phyloP scores from a whole-genome alignment of 768 basidiomycete species.

The Austroboletus eburneus region DNA sequence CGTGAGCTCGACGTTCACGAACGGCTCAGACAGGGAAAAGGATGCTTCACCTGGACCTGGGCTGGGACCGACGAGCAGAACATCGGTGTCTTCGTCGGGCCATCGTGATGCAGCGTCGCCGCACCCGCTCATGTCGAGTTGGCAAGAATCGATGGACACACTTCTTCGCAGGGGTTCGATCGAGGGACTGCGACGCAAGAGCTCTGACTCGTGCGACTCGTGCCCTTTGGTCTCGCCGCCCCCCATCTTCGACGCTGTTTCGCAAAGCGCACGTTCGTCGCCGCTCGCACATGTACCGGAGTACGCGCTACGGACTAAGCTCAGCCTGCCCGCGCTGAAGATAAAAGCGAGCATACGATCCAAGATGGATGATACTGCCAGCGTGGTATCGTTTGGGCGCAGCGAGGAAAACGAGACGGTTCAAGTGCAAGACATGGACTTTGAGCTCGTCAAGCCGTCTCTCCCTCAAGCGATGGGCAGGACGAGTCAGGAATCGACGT shows the following conservation, averaged over 20 bases:
- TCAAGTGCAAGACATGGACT: constrained; percentile 79
- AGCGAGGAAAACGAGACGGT: constrained; percentile 49
- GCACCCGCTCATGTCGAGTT: constrained; percentile 8
- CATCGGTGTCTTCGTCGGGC: constrained; percentile 14
- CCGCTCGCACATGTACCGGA: constrained; percentile 31
- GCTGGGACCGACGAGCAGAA: background rate
- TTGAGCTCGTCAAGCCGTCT: constrained; percentile 69
- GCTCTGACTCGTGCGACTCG: constrained; percentile 29
- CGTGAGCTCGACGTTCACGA: constrained; percentile 10
- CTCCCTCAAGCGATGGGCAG: constrained; percentile 40
- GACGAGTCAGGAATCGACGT: constrained; percentile 52
- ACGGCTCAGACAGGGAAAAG: constrained; percentile 17
- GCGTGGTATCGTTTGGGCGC: constrained; percentile 17
- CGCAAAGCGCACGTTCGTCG: constrained; percentile 26
- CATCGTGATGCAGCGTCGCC: constrained; percentile 10
- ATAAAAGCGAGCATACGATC: constrained; percentile 31
- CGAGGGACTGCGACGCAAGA: constrained; percentile 18
- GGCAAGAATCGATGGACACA: constrained; percentile 17
- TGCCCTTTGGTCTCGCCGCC: constrained; percentile 40
- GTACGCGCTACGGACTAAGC: constrained; percentile 49
- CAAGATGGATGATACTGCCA: constrained; percentile 30
- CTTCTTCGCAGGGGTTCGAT: constrained; percentile 15
- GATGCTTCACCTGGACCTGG: constrained; percentile 12
- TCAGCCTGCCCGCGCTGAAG: constrained; percentile 66
- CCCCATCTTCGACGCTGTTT: constrained; percentile 36